Conservation (phyloP, 2,329 filamentous ascomycete genomes). For the Ramichloridium luteum region DNA sequence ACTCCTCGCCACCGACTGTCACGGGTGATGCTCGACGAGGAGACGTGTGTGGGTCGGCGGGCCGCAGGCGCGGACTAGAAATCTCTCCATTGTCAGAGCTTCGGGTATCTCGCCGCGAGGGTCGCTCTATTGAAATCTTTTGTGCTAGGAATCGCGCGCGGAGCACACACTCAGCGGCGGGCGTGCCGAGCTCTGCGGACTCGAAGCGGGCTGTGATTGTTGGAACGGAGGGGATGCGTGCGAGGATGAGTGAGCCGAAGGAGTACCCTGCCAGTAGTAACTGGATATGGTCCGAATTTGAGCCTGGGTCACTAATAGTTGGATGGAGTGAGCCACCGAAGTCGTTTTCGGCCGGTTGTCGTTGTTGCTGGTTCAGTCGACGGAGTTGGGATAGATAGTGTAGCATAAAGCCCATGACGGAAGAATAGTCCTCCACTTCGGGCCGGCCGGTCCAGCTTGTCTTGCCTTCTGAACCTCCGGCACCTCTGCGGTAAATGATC, state of each 20-base stretch:
- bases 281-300: constrained; percentile 3
- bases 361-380: constrained; percentile 3
- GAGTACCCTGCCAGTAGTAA: constrained; percentile 71
- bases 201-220: constrained; percentile 49
- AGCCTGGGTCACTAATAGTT: too few species aligned
- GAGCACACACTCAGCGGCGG: constrained; percentile 56
- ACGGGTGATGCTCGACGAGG: constrained; percentile 9
- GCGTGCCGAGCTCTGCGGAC: constrained; percentile 40
- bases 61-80: too few species aligned
- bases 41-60: constrained; percentile 8
- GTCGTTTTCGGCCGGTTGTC: too few species aligned
- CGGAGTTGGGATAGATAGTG: constrained; percentile 55
- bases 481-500: constrained; percentile 48
- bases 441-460: constrained; percentile 81
- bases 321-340: too few species aligned
- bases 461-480: constrained; percentile 57
- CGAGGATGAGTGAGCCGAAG: constrained; percentile 75
- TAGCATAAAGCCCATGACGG: constrained; percentile 67
- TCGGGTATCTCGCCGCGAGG: constrained; percentile 26
- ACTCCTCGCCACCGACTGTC: constrained; percentile 37
- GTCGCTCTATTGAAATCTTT: constrained; percentile 49
- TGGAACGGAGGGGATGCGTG: constrained; percentile 50
- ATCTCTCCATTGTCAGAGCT: too few species aligned
- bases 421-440: constrained; percentile 71
- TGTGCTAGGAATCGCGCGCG: constrained; percentile 57